Percentiles rank a stretch among this genome's conserved stretches.
Conservation (phyloP, 1,284 basidiomycete species). For the Gastroboletus turbinatus region DNA sequence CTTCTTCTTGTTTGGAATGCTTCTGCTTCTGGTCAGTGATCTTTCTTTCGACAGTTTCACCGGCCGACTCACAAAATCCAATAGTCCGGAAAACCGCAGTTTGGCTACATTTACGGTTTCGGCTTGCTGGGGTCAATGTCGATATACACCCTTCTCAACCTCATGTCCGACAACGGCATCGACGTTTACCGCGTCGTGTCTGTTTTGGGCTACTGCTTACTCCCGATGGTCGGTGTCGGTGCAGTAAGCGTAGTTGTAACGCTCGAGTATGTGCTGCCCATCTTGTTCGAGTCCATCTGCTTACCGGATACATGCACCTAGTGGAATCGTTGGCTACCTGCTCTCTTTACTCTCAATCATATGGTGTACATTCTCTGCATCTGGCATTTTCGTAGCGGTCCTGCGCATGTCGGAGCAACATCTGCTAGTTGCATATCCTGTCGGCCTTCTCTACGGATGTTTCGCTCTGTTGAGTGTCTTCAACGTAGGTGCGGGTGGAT, state of each 20-base stretch:
- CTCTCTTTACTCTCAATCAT: conserved; percentile 79
- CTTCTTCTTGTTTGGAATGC: conserved; percentile 90
- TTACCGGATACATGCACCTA: conserved; percentile 34
- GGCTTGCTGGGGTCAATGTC: conserved; percentile 92
- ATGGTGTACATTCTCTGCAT: conserved; percentile 96
- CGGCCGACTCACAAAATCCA: not conserved
- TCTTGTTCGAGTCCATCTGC: not conserved
- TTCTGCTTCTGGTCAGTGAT: conserved; percentile 82
- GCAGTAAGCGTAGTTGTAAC: conserved; percentile 86
- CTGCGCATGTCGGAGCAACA: conserved; percentile 92
- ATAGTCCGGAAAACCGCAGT: conserved; percentile 97
- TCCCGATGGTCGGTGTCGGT: conserved; percentile 97
- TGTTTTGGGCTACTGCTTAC: conserved; percentile 94
- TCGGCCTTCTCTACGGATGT: conserved; percentile 89
- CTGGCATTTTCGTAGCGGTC: conserved; percentile 91
- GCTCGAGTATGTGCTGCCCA: conserved; percentile 71
- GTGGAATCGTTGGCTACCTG: conserved; percentile 81
- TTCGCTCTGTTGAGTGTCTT: conserved; percentile 89
- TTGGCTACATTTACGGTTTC: conserved; percentile 98
- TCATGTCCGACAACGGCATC: conserved; percentile 96
- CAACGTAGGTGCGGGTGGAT: conserved; percentile 46
- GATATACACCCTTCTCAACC: conserved; percentile 93
- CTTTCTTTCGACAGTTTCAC: not conserved
- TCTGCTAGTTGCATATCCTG: conserved; percentile 90
- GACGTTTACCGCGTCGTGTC: conserved; percentile 96